phyloP scores from a whole-genome alignment of 2,329 filamentous ascomycete genomes.

The Lecanoromycetidae sp. region DNA sequence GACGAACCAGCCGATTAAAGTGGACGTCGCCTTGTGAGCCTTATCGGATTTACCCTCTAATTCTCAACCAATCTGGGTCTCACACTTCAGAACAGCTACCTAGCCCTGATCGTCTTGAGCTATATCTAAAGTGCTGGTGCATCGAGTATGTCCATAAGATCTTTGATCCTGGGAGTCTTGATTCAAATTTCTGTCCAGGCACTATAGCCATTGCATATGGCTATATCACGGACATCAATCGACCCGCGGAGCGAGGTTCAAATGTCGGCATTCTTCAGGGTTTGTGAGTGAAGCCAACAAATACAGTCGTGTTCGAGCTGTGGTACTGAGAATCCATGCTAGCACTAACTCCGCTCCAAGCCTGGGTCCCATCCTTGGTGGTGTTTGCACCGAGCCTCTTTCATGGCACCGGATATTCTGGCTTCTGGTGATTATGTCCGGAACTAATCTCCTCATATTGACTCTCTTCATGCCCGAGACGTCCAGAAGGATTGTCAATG shows the following conservation, averaged over 20 bases:
- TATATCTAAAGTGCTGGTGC: conserved; percentile 26
- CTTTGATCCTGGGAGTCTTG: not conserved
- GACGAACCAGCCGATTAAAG: conserved; percentile 24
- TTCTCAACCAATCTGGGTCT: conserved; percentile 30
- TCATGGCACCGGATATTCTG: conserved; percentile 26
- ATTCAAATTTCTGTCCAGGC: conserved; percentile 5
- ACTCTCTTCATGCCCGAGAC: conserved; percentile 25
- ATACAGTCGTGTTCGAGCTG: not conserved
- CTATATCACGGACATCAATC: conserved; percentile 25
- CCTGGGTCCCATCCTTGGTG: conserved; percentile 25
- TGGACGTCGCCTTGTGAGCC: conserved; percentile 25
- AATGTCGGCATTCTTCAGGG: conserved; percentile 23
- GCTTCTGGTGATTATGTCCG: conserved; percentile 24
- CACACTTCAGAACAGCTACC: conserved; percentile 27
- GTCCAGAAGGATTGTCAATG: conserved; percentile 25
- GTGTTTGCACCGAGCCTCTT: conserved; percentile 20
- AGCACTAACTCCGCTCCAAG: conserved; percentile 18
- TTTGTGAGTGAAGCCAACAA: conserved; percentile 13
- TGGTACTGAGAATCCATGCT: not conserved
- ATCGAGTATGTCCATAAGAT: conserved; percentile 14
- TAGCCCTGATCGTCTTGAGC: conserved; percentile 27
- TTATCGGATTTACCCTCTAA: conserved; percentile 24
- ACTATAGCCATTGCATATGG: conserved; percentile 24
- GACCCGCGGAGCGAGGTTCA: conserved; percentile 23
- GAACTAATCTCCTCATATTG: conserved; percentile 17